phyloP scores from a whole-genome alignment of 495 filamentous ascomycete species.

The Saxophila tyrrhenica region DNA sequence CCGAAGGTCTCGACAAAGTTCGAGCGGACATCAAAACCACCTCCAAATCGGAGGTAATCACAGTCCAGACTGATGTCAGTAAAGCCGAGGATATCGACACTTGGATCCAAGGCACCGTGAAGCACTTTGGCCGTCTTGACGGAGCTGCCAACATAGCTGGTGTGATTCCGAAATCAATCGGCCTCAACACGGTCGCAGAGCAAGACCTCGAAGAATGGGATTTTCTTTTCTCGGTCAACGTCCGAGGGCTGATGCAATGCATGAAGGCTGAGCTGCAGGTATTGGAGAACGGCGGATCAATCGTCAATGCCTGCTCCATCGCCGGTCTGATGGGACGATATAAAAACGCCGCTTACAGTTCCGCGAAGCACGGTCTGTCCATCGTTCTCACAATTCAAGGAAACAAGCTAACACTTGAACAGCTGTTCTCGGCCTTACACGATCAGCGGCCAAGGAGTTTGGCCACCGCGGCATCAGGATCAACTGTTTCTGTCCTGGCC shows the following conservation, averaged over 20 bases:
- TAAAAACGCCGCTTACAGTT: constrained; percentile 1
- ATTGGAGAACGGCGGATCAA: background rate
- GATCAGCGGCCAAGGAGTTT: background rate
- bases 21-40: background rate
- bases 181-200: constrained; percentile 18
- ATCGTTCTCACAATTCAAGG: background rate
- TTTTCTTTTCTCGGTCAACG: constrained; percentile 19
- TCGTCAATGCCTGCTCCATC: constrained; percentile 1
- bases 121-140: constrained; percentile 26
- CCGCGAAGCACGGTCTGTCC: background rate
- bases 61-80: constrained; percentile 27
- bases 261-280: constrained; percentile 9
- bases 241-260: constrained; percentile 19
- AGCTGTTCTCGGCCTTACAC: background rate
- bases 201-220: constrained; percentile 22
- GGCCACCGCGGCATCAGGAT: background rate
- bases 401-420: background rate
- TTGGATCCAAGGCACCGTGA: constrained; percentile 38
- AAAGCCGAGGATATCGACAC: constrained; percentile 32
- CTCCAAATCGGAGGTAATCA: background rate
- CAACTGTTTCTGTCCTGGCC: background rate
- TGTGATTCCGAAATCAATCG: constrained; percentile 16
- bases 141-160: constrained; percentile 22
- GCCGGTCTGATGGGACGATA: constrained; percentile 2
- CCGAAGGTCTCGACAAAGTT: background rate